Percentiles rank a stretch among this genome's conserved stretches.
Evolutionary conservation across 352 stramenopile genomes (phyloP).

Genomic region (Globisporangium mamillatum): DNA sequence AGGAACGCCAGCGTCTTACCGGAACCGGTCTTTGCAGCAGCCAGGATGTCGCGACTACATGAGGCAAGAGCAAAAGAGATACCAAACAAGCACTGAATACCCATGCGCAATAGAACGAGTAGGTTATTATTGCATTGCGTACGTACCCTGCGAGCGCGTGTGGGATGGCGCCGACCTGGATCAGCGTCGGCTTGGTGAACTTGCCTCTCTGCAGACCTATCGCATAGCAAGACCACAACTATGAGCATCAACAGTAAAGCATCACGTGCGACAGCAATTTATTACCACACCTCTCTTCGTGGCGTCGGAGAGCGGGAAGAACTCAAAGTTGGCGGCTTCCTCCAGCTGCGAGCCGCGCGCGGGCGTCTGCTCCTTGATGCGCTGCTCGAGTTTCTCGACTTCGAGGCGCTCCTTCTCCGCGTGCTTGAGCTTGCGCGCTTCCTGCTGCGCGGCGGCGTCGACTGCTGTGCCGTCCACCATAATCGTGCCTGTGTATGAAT

Average conservation of each 20-base stretch:
- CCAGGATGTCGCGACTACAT: slow-evolving; percentile 86
- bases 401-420: slow-evolving; percentile 74
- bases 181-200: slow-evolving; percentile 86
- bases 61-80: not conserved
- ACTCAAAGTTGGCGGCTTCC: slow-evolving; percentile 75
- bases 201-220: slow-evolving; percentile 58
- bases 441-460: slow-evolving; percentile 16
- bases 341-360: slow-evolving; percentile 76
- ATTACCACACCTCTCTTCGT: slow-evolving; percentile 42
- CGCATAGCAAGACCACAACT: not conserved
- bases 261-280: not conserved
- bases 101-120: too few species aligned
- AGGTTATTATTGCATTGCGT: not conserved
- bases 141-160: slow-evolving; percentile 73
- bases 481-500: not conserved
- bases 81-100: too few species aligned
- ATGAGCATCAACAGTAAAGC: not conserved
- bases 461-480: not conserved
- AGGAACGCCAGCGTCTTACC: slow-evolving; percentile 94
- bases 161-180: slow-evolving; percentile 86
- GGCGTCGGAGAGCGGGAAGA: slow-evolving; percentile 81
- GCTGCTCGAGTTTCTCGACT: slow-evolving; percentile 55
- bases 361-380: slow-evolving; percentile 69
- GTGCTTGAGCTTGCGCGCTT: slow-evolving; percentile 54
- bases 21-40: slow-evolving; percentile 90